Base-by-base conservation (phyloP, 495 filamentous ascomycete species). In the Penicillium manginii region DNA sequence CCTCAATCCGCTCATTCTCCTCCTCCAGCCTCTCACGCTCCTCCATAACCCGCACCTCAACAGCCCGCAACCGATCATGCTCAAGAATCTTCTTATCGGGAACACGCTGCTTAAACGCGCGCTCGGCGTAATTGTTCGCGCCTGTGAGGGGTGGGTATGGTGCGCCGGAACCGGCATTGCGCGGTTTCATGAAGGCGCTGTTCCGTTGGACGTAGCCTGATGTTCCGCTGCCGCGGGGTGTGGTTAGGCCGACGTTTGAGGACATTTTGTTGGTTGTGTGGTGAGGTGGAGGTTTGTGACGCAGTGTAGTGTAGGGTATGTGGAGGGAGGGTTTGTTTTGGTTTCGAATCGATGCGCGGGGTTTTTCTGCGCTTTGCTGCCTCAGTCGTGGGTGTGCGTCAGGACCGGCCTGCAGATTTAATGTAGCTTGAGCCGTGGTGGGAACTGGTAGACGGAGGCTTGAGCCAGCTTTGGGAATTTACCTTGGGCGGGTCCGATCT, bases 171-270 rank as follows among this genome's bases (percentile, higher is more conserved):
- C 77, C 77, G 22, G 68, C 68, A 63, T 79, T 80, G 77, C 93
- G 92, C 11, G 89, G 91, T 62, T 83, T 86, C 52, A 96, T 84
- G 78, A 94, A 87, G 8, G 96, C 93, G 57, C 87, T 83, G 77
- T 98, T 99, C 68, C 91, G 90, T 70, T 97, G 93, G 52, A 99
- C 92, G 78, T 97, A 98, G 69, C 96, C 96, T 4, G 91, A 96
- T 58, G 96, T 99, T 55, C 94, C 94, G 64, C 87, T 92, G 56
- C 96, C 96, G 60, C 96, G 90, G 6, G 96, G 96, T 19, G 96
- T 99, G 52, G 89, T 82, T 68, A 99, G 92, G 59, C 96, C 96
- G 76, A 99, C 96, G 81, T 99, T 99, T 58, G 92, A 92, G 55
- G 93, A 93, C 94, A 98, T 98, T 43, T 54, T 33, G 26, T 35